phyloP scores from a whole-genome alignment of 1,284 basidiomycete species.

The Cutaneotrichosporon mucoides region DNA sequence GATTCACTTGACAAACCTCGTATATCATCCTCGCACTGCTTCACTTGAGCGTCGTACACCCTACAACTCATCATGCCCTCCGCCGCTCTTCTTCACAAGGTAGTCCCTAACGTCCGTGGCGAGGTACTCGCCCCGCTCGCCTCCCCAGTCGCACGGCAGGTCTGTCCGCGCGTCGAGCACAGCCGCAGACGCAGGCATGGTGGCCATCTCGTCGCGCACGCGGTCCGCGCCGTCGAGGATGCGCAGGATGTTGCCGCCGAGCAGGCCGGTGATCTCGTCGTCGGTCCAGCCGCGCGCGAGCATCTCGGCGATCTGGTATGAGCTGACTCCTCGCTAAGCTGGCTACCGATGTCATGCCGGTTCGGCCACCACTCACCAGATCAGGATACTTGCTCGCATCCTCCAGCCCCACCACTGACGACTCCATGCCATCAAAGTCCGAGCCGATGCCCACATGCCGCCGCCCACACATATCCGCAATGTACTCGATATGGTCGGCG shows the following conservation, averaged over 20 bases:
- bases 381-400: constrained; percentile 63
- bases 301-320: constrained; percentile 55
- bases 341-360: too few species aligned
- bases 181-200: constrained; percentile 48
- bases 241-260: constrained; percentile 72
- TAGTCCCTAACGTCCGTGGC: constrained; percentile 11
- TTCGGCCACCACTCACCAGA: constrained; percentile 49
- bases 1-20: too few species aligned
- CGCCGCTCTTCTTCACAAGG: not conserved
- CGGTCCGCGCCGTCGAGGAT: constrained; percentile 66
- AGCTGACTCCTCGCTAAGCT: too few species aligned
- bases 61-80: too few species aligned
- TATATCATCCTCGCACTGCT: too few species aligned
- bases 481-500: constrained; percentile 77
- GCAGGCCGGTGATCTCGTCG: constrained; percentile 68
- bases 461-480: constrained; percentile 64
- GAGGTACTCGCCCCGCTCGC: constrained; percentile 11
- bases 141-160: constrained; percentile 29
- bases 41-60: too few species aligned
- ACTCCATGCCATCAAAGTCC: constrained; percentile 59
- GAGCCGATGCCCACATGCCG: constrained; percentile 54
- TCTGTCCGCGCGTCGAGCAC: constrained; percentile 43
- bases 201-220: constrained; percentile 55
- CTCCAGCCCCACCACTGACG: constrained; percentile 54
- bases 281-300: constrained; percentile 71